Conservation (phyloP, 208 protist genomes). For the Leishmania lainsoni region DNA sequence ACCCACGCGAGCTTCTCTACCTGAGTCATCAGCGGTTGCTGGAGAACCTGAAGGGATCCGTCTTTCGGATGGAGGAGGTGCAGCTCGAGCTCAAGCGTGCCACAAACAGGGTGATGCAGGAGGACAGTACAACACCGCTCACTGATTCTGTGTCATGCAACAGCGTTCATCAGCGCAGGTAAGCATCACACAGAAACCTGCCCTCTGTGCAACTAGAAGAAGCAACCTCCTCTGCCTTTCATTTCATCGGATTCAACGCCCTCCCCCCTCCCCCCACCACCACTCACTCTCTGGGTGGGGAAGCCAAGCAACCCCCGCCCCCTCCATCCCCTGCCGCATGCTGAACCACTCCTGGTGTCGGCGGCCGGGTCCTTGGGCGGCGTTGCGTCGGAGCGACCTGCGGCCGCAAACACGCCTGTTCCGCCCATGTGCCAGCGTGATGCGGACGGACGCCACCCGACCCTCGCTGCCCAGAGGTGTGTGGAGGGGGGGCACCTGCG, state of each 20-base stretch:
- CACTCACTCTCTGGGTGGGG: neutral
- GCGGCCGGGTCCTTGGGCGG: too few relatives aligned
- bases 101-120: constrained; percentile 6
- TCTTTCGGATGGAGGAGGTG: constrained; percentile 68
- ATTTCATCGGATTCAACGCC: too few relatives aligned
- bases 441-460: neutral
- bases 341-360: too few relatives aligned
- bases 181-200: neutral
- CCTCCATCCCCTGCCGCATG: too few relatives aligned
- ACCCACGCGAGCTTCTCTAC: constrained; percentile 70
- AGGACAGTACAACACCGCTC: neutral
- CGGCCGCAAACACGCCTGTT: too few relatives aligned
- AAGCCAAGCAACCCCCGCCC: neutral
- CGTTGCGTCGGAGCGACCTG: neutral
- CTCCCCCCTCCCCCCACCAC: neutral
- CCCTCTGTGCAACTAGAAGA: too few relatives aligned
- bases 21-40: constrained; percentile 79
- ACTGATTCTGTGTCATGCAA: neutral
- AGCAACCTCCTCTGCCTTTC: too few relatives aligned
- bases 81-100: constrained; percentile 58
- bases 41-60: constrained; percentile 56
- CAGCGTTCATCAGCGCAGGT: neutral
- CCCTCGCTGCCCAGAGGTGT: neutral
- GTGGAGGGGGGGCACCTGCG: neutral
- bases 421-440: neutral